A percentile compares a stretch with the other conserved stretches of the same genome.
Conservation (phyloP, 768 basidiomycete species). For the Tulasnella sp. region DNA sequence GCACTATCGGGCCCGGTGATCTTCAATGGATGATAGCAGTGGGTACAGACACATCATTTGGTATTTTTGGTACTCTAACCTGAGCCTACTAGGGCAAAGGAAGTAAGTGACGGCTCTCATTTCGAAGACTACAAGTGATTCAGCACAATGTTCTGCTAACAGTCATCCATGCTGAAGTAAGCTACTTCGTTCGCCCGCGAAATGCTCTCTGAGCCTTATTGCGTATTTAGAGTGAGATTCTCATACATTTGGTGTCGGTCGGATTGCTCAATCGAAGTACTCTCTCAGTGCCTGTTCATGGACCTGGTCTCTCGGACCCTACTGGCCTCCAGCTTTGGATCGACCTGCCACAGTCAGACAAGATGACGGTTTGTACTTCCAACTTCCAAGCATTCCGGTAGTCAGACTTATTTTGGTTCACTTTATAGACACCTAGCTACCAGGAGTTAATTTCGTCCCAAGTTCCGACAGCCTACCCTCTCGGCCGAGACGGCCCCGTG, state of each 20-base stretch:
- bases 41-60: not conserved
- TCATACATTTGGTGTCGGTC: slow-evolving; percentile 49
- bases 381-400: not conserved
- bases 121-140: not conserved
- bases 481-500: slow-evolving; percentile 52
- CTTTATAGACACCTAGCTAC: slow-evolving; percentile 56
- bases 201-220: not conserved
- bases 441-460: slow-evolving; percentile 39
- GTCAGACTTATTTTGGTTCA: slow-evolving; percentile 10
- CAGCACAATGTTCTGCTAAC: not conserved
- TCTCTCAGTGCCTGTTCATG: slow-evolving; percentile 66
- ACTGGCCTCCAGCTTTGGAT: slow-evolving; percentile 77
- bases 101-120: slow-evolving; percentile 27
- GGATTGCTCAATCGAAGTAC: not conserved
- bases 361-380: slow-evolving; percentile 47
- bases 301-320: slow-evolving; percentile 53
- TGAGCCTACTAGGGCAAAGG: slow-evolving; percentile 26
- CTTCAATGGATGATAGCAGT: slow-evolving; percentile 79
- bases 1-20: slow-evolving; percentile 46
- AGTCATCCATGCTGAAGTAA: slow-evolving; percentile 56
- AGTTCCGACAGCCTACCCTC: slow-evolving; percentile 62
- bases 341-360: slow-evolving; percentile 39
- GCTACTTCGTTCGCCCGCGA: not conserved
- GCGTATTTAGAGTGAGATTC: not conserved
- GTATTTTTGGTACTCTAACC: not conserved